Base-by-base conservation (phyloP, 805 yeast species). In the Sugiyamaella qingdaonensis region DNA sequence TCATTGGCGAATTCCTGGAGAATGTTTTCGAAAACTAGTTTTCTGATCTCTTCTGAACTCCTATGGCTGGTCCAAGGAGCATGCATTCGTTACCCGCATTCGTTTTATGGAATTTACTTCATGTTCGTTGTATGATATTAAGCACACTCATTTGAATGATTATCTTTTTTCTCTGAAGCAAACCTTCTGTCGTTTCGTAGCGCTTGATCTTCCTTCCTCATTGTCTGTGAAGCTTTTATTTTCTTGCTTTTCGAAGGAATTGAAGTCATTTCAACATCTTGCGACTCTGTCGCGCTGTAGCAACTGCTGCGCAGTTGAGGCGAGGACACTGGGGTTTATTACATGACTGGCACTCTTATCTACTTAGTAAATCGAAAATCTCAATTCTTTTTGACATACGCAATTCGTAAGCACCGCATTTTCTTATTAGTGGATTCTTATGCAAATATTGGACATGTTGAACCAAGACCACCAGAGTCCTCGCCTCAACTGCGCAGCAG, bases 1-100 rank as follows among this genome's bases (percentile, higher is more conserved):
- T 64, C 42, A 53, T 61, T 32, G 66, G 66, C 11, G 37, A 48
- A 16, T 63, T 61, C 51, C n/a, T 37, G 11, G 53, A 52, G 46
- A 62, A 63, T 43, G 66, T 63, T 27, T 34, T 56, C 18, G 24
- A 27, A 14, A 31, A 45, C 37, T 45, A 45, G 32, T 39, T 39
- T 16, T 16, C 24, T 34, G 16, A 13, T 34, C 10, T 34, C n/a
- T 34, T 34, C 16, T 4, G 4, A 3, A 4, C 37, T 34, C 11
- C 43, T 19, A n/a, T 16, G 43, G 43, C 43, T 39, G 43, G 43
- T 39, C 43, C 43, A 10, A 16, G 16, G 37, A n/a, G 37, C 16
- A 14, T 13, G 16, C 16, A n/a, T 34, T 34, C 16, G 37, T 13
- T 34, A 34, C 8, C 37, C 37, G 16, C 37, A n/a, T 34, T n/a